These are phyloP conservation scores for maize (Zea mays) DNA, from an alignment of 176 grass and related monocot genomes.

Conservation along the genomic window Zm-B73-REFERENCE-NAM-5.0 NC_050097.1:211765501-211766000, in stretches of 20 bases:
- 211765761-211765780: too few species aligned
- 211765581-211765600: constrained; percentile 75
- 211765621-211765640: constrained; percentile 69
- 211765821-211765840: too few species aligned
- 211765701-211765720: neutral
- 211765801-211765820: too few species aligned
- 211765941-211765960: constrained; percentile 53
- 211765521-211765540: neutral
- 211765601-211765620: constrained; percentile 73
- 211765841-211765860: too few species aligned
- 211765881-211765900: constrained; percentile 64
- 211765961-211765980: constrained; percentile 37
- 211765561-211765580: constrained; percentile 53
- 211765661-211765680: neutral
- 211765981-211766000: constrained; percentile 37
- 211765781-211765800: too few species aligned
- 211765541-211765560: neutral
- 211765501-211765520: neutral
- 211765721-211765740: neutral
- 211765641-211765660: constrained; percentile 52
- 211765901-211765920: constrained; percentile 36
- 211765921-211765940: constrained; percentile 48
- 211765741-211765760: neutral
- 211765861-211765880: constrained; percentile 52
- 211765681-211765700: neutral